phyloP scores from a whole-genome alignment of 2,329 filamentous ascomycete species.

The Xylaria sp. region DNA sequence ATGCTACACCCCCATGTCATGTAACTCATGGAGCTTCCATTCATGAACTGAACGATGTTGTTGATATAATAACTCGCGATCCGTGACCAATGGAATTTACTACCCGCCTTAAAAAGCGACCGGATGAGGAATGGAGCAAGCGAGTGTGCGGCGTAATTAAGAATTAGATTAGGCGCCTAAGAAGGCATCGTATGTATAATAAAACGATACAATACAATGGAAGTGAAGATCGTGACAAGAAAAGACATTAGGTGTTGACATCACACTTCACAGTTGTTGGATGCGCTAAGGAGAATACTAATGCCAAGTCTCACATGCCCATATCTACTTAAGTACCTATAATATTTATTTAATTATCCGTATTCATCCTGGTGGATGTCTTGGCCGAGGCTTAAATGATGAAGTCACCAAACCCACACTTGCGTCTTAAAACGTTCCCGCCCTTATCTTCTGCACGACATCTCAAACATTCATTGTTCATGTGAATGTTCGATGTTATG shows the following conservation, averaged over 20 bases:
- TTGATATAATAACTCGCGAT: neutral
- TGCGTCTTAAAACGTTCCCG: too few relatives aligned
- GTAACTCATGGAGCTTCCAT: neutral
- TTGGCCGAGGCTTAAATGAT: neutral
- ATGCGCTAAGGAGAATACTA: neutral
- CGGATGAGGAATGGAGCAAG: neutral
- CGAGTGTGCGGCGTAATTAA: neutral
- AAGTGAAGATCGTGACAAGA: neutral
- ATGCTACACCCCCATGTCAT: neutral
- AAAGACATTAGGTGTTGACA: conserved; percentile 22
- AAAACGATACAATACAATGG: neutral
- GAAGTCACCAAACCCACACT: neutral
- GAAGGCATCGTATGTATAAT: neutral
- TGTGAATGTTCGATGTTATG: neutral
- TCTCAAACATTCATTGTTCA: neutral
- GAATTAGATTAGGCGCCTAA: neutral
- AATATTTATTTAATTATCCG: neutral
- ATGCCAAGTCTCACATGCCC: conserved; percentile 6
- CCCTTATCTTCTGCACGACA: neutral
- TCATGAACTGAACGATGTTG: conserved; percentile 3
- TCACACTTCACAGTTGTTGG: conserved; percentile 15
- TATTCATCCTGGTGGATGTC: neutral
- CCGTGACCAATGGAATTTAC: neutral
- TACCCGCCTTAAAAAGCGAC: neutral
- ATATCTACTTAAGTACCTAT: neutral